Evolutionary conservation across 2,329 filamentous ascomycete species (phyloP), one percentile per base, ranked within the genome.

Genomic region (Neonectria faginata): DNA sequence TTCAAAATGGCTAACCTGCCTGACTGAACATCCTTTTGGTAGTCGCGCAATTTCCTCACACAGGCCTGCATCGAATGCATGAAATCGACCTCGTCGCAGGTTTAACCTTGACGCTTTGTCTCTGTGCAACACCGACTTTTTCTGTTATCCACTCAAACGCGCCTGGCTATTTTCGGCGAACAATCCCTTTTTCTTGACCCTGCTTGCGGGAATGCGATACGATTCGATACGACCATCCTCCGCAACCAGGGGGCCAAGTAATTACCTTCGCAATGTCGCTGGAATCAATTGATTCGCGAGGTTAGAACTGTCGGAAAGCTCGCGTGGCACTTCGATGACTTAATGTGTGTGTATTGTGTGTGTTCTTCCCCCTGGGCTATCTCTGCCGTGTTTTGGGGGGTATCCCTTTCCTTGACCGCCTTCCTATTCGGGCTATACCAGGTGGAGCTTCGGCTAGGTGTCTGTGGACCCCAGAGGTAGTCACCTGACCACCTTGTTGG

Each of bases 71-170:
- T 27, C 12, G 39, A 54, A 54, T n/a, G 50, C 48, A 60, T 42
- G 50, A 45, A 41, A 31, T 60, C 57, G 54, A 41, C n/a, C 25
- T 20, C n/a, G 57, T 60, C 57, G 29, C 57, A 55, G 36, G 31
- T 45, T 44, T 45, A 52, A 33, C 42, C 18, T 12, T 18, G 20
- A 25, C 48, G 33, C 41, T 54, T 52, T 45, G 22, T 48, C 52
- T 48, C 31, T n/a, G 57, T 62, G 53, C 53, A 52, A 62, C 60
- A 62, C 45, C 25, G 29, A 36, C 12, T 8, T 45, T 57, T 39
- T 47, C 41, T 45, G 4, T 61, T 51, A 39, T 12, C 36, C 36
- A 39, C 36, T 39, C 14, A 39, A n/a, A 16, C 8, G 39, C 39
- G 11, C 39, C 39, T 42, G 39, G n/a, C 39, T 42, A 42, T 48